Conservation (phyloP, 768 basidiomycete genomes). For the Lyophyllum shimeji region DNA sequence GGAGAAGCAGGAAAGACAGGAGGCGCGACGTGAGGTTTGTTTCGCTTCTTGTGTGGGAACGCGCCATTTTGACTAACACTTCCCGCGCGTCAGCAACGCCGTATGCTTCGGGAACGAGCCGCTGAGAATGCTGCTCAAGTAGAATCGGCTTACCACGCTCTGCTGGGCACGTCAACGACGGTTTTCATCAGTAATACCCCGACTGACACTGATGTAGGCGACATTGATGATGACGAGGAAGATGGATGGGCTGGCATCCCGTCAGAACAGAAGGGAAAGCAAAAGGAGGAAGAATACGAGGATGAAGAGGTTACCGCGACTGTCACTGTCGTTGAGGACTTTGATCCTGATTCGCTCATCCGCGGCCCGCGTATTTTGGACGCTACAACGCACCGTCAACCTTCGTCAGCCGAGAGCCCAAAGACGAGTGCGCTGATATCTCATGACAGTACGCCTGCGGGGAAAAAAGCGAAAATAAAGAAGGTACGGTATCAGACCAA, state of each 20-base stretch:
- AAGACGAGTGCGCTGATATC: not conserved
- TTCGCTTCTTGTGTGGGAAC: conserved; percentile 4
- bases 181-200: conserved; percentile 1
- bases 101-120: conserved; percentile 75
- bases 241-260: conserved; percentile 51
- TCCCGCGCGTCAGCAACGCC: conserved; percentile 60
- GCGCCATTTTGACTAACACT: conserved; percentile 17
- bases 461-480: conserved; percentile 31
- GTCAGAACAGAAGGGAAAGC: conserved; percentile 29
- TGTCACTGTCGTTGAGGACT: conserved; percentile 90
- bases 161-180: conserved; percentile 35
- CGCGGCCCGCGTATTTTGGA: conserved; percentile 38
- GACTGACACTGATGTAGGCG: conserved; percentile 12
- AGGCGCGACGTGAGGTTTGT: conserved; percentile 76
- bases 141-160: conserved; percentile 68
- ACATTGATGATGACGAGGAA: conserved; percentile 39
- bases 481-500: conserved; percentile 73
- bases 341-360: conserved; percentile 68
- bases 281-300: conserved; percentile 71
- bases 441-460: conserved; percentile 9
- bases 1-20: conserved; percentile 73
- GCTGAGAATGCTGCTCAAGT: conserved; percentile 73
- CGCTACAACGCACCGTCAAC: not conserved
- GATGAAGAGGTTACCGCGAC: conserved; percentile 85
- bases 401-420: not conserved